Evolutionary conservation across 2,329 filamentous ascomycete genomes (phyloP).

Genomic region (Fusarium sp.): DNA sequence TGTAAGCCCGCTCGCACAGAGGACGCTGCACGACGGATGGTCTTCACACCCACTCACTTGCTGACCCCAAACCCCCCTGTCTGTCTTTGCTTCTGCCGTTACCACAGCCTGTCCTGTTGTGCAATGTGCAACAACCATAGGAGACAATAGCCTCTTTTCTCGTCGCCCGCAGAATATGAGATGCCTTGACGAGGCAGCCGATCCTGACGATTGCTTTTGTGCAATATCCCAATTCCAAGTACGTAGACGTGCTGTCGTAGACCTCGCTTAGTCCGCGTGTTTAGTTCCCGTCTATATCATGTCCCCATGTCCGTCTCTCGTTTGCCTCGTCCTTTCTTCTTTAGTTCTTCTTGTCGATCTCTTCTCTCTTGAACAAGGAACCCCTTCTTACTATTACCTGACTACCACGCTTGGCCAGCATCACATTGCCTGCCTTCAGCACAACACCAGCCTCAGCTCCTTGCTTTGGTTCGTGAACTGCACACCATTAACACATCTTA

Average conservation of each 20-base stretch:
- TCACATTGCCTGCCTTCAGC: slow-evolving; percentile 15
- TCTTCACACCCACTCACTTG: slow-evolving; percentile 35
- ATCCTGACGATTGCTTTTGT: slow-evolving; percentile 22
- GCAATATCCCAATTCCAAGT: slow-evolving; percentile 14
- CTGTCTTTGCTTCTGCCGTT: slow-evolving; percentile 22
- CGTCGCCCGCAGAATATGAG: slow-evolving; percentile 46
- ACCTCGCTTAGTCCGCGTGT: slow-evolving; percentile 6
- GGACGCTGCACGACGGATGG: slow-evolving; percentile 29
- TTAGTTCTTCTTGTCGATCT: slow-evolving; percentile 36
- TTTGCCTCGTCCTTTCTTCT: slow-evolving; percentile 35
- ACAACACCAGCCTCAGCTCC: slow-evolving; percentile 18
- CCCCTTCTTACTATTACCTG: slow-evolving; percentile 13
- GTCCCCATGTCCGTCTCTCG: slow-evolving; percentile 32
- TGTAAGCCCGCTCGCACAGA: slow-evolving; percentile 24
- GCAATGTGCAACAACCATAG: slow-evolving; percentile 42
- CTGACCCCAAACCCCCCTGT: slow-evolving; percentile 20
- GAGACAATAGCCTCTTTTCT: slow-evolving; percentile 34
- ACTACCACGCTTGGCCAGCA: slow-evolving; percentile 19
- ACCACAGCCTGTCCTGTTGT: slow-evolving; percentile 22
- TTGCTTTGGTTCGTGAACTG: slow-evolving; percentile 30
- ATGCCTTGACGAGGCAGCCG: slow-evolving; percentile 34
- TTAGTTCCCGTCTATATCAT: slow-evolving; percentile 36
- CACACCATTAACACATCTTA: slow-evolving; percentile 14
- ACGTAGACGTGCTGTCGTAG: slow-evolving; percentile 3
- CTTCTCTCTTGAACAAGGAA: slow-evolving; percentile 29